Percentiles rank a stretch among this genome's conserved stretches.
Conservation (phyloP, 768 basidiomycete genomes). For the Neoboletus subvelutipes region DNA sequence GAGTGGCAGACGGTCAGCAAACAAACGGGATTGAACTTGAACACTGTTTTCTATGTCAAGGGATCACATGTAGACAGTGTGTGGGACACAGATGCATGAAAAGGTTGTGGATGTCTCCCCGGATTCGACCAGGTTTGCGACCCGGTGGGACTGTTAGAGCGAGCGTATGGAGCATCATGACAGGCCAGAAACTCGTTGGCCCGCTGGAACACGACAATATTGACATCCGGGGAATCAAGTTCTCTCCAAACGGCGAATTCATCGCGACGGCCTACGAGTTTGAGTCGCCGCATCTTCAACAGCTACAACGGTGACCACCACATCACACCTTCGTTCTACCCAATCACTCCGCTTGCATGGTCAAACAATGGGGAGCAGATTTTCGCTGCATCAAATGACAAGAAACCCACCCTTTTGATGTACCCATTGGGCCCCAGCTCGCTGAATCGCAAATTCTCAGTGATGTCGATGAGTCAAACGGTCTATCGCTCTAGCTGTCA, state of each 20-base stretch:
- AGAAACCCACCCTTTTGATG: neutral
- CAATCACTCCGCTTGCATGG: slow-evolving; percentile 3
- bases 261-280: neutral
- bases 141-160: neutral
- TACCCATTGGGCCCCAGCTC: neutral
- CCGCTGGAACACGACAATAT: slow-evolving; percentile 2
- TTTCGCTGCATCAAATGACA: neutral
- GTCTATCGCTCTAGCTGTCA: neutral
- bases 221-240: neutral
- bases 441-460: neutral
- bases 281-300: neutral
- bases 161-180: neutral
- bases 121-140: slow-evolving; percentile 2
- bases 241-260: neutral
- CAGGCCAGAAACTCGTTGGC: neutral
- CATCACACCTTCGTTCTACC: neutral
- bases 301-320: neutral
- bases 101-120: neutral
- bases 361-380: neutral
- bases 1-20: neutral
- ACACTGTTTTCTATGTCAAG: neutral
- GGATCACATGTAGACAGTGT: neutral
- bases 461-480: neutral
- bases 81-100: neutral
- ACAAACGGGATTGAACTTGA: neutral